phyloP scores from a whole-genome alignment of 225 moss, liverwort and hornwort species.

The Marchantia polymorpha region DNA sequence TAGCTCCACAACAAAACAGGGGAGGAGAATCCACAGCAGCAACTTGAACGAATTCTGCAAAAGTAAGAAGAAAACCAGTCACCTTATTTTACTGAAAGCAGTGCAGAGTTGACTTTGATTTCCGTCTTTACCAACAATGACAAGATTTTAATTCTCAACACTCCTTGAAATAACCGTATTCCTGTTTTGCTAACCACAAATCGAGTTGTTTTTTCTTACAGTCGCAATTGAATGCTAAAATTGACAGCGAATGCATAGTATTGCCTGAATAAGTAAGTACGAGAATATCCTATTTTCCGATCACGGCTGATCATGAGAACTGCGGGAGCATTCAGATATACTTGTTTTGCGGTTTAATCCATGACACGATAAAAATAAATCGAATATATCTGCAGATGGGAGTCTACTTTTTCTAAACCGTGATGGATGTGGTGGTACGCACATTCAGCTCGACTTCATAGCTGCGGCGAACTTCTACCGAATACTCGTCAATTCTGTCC shows the following conservation, averaged over 20 bases:
- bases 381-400: not conserved
- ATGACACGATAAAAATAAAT: not conserved
- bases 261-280: no score
- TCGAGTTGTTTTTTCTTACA: no score
- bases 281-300: not conserved
- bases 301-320: not conserved
- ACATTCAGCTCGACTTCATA: conserved; percentile 71
- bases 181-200: no score
- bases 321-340: not conserved
- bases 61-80: not conserved
- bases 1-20: conserved; percentile 51
- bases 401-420: not conserved
- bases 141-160: no score
- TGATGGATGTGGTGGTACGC: conserved; percentile 10
- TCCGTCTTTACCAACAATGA: no score
- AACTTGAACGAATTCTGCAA: conserved; percentile 68
- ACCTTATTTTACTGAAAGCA: not conserved
- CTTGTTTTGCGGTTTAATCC: not conserved
- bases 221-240: no score
- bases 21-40: conserved; percentile 61
- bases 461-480: conserved; percentile 51
- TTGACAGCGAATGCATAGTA: no score
- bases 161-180: no score
- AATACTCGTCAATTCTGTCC: conserved; percentile 57
- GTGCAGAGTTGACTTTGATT: no score